phyloP scores from a whole-genome alignment of 768 basidiomycete species.

The Cubamyces sp. region DNA sequence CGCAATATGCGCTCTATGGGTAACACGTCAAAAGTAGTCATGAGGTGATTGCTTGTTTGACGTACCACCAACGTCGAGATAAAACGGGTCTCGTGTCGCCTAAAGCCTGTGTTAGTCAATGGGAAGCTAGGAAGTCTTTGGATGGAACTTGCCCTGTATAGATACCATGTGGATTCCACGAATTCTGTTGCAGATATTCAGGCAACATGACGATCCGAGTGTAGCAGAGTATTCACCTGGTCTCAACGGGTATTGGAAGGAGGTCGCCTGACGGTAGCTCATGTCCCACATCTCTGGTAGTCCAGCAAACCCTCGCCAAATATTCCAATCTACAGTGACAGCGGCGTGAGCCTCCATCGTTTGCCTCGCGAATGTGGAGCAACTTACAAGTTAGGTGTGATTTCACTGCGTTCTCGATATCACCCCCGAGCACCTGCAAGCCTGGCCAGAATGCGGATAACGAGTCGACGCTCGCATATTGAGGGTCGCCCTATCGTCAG shows the following conservation, averaged over 20 bases:
- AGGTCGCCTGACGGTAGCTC: conserved; percentile 68
- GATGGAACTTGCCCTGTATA: conserved; percentile 69
- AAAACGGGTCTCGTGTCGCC: conserved; percentile 93
- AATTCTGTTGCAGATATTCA: conserved; percentile 59
- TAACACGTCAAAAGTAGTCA: background rate
- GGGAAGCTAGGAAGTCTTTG: background rate
- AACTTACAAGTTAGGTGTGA: conserved; percentile 83
- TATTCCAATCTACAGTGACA: conserved; percentile 73
- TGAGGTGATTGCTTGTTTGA: background rate
- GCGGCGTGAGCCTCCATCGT: conserved; percentile 7
- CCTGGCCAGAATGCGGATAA: conserved; percentile 98
- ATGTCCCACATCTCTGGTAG: conserved; percentile 94
- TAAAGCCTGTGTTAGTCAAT: conserved; percentile 36
- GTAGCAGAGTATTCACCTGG: conserved; percentile 51
- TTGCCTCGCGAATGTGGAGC: background rate
- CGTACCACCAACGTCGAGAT: conserved; percentile 76
- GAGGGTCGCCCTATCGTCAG: conserved; percentile 65
- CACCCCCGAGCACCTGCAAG: conserved; percentile 84
- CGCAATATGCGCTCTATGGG: conserved; percentile 67
- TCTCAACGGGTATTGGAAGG: conserved; percentile 78
- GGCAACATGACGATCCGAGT: background rate
- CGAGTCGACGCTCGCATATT: conserved; percentile 87
- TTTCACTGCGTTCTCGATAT: conserved; percentile 88
- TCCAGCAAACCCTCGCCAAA: conserved; percentile 87
- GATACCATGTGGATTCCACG: conserved; percentile 94